A percentile compares a stretch with the other conserved stretches of the same genome.
phyloP scores from a whole-genome alignment of 305 asterid species.

The Rubia peregrina region DNA sequence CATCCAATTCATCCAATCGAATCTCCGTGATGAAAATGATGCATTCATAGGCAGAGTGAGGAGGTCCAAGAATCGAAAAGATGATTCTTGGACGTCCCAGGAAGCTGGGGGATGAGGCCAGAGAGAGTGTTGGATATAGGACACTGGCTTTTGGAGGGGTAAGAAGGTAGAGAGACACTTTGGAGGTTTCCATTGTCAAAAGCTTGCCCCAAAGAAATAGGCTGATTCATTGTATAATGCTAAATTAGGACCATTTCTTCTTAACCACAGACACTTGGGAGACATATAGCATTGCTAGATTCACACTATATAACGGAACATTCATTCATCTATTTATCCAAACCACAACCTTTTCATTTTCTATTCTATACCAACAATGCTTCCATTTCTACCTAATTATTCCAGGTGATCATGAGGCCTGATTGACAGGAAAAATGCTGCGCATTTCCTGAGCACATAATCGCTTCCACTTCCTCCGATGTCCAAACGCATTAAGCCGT shows the following conservation, averaged over 20 bases:
- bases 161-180: background rate
- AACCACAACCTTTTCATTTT: background rate
- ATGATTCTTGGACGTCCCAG: slow-evolving; percentile 32
- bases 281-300: background rate
- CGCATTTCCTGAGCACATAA: slow-evolving; percentile 28
- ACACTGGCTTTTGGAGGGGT: background rate
- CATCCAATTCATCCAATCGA: background rate
- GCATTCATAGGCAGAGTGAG: slow-evolving; percentile 21
- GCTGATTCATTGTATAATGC: background rate
- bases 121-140: background rate
- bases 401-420: slow-evolving; percentile 93
- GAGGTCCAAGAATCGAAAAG: slow-evolving; percentile 55
- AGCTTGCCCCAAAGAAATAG: slow-evolving; percentile 23
- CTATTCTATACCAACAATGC: background rate
- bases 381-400: slow-evolving; percentile 11
- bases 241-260: slow-evolving; percentile 4
- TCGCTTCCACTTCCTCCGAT: slow-evolving; percentile 4
- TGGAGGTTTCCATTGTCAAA: slow-evolving; percentile 18
- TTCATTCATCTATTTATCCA: background rate
- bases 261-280: slow-evolving; percentile 21
- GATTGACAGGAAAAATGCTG: slow-evolving; percentile 73
- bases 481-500: background rate
- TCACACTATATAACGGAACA: background rate
- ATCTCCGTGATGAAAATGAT: background rate
- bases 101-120: slow-evolving; percentile 9